Base-by-base conservation (phyloP, 352 stramenopile genomes). In the Phytophthora ohioensis region DNA sequence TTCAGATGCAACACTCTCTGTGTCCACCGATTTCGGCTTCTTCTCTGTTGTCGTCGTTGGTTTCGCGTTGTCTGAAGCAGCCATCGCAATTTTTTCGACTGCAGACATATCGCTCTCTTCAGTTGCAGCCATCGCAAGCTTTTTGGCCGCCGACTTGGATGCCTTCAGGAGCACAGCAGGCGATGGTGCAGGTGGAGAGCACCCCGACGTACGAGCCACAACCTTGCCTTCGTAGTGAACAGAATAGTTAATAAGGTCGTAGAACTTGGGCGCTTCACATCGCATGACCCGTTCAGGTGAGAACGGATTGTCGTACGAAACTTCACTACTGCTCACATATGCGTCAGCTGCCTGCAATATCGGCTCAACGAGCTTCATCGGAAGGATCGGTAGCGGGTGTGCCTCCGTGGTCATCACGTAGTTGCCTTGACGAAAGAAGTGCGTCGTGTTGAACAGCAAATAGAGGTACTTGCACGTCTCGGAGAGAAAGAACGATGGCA, bases 401-500 rank as follows among this genome's bases (percentile, higher is more conserved):
- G 96, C 97, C 70, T 99, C 97, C 0, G 97, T 99, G 32, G 96
- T 98, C 74, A 99, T 98, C 27, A 99, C 87, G 80, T 97, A 99
- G 38, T 93, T 86, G 21, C 90, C 79, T 9, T 92, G 67, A 36
- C 90, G 84, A 32, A 98, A 78, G 61, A 97, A 94, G 54, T 99
- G 96, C 27, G 93, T 93, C 45, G 79, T 90, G 69, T 93, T 90
- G 56, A 94, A 99, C 4, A 99, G 92, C 52, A 99, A 67, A 78
- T 98, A 99, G 3, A 99, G 82, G 78, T 99, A 99, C 78, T 99
- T 99, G 75, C 98, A 91, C 11, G 98, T 99, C 81, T 99, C 98
- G 10, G 93, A 98, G 0, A 99, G 84, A 71, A 99, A 99, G 71
- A 99, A 99, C 5, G 92, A 99, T 47, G 97, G 97, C 98, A 99